phyloP scores from a whole-genome alignment of 768 basidiomycete genomes.

The Leccinum olivaceopallidum region DNA sequence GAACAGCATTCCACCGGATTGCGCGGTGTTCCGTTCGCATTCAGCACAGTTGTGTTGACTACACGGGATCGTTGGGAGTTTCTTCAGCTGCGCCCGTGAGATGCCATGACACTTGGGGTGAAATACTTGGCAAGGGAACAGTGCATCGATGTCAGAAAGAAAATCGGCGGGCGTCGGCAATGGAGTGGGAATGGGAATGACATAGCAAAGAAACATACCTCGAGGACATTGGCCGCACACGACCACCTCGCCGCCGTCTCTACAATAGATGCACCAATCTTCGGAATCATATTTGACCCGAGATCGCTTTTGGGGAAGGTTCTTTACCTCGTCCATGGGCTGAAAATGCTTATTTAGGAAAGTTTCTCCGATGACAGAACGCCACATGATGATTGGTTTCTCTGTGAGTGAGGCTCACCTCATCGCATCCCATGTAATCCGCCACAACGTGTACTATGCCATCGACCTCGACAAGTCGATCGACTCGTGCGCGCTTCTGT shows the following conservation, averaged over 20 bases:
- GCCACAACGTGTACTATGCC: conserved; percentile 35
- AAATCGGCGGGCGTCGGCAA: conserved; percentile 1
- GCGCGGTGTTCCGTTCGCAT: conserved; percentile 45
- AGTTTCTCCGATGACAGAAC: neutral
- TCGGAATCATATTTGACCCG: conserved; percentile 47
- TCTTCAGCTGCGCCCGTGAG: conserved; percentile 30
- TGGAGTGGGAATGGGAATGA: neutral
- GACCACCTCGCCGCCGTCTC: conserved; percentile 57
- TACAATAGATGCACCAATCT: conserved; percentile 59
- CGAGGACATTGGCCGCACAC: conserved; percentile 53
- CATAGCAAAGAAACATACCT: conserved; percentile 36
- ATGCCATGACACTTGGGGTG: conserved; percentile 51
- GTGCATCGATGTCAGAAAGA: neutral
- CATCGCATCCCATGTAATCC: conserved; percentile 26
- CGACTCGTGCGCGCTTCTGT: conserved; percentile 44
- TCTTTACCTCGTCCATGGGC: conserved; percentile 14
- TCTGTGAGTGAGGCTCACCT: conserved; percentile 32
- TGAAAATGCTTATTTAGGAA: conserved; percentile 16
- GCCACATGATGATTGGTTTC: neutral
- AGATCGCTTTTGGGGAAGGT: conserved; percentile 32
- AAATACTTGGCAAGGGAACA: conserved; percentile 41
- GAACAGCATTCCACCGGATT: conserved; percentile 60
- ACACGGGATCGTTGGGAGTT: conserved; percentile 36
- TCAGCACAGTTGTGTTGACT: conserved; percentile 50
- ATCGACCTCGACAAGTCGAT: conserved; percentile 41